Base-by-base conservation (phyloP, 768 basidiomycete genomes). In the Suillus subaureus region DNA sequence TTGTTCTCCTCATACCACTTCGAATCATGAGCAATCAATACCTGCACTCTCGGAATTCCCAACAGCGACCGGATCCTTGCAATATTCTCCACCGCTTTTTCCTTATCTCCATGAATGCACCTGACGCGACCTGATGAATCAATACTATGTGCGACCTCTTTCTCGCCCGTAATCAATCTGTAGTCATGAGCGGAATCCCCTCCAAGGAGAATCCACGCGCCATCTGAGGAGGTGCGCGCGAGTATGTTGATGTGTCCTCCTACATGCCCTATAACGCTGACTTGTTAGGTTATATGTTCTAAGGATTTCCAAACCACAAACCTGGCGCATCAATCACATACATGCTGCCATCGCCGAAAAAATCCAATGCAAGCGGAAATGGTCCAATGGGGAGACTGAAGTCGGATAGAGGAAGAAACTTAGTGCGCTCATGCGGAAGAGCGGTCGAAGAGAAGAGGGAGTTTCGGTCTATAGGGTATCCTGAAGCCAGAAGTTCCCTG, bases 151-250 rank as follows among this genome's bases (percentile, higher is more conserved):
- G 78, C 77, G 31, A 87, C 77, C 5, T 78, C 69, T 13, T 75
- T 73, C 63, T 81, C 77, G 13, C 81, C 82, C 0, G 77, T 83
- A 42, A 86, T 71, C 40, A 87, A 73, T 13, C 79, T 77, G 76
- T 78, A 79, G 71, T 85, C 81, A 67, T 87, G 86, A 5, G 83
- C 85, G 60, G 82, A 81, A 68, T 87, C 86, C 0, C 82, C 85
- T 6, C 77, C 85, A n/a, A 86, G 76, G 69, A 79, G 83, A 16
- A 87, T 33, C 33, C 33, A 33, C 33, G 33, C 33, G 33, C 33
- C 33, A 33, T 33, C 33, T 33, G 33, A 33, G 33, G 33, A 33
- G 33, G 33, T 33, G 33, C 33, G 33, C 33, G 33, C 33, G 33
- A 33, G 33, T 33, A 33, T 33, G 33, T 33, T 33, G 33, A 33